A percentile compares a stretch with the other conserved stretches of the same genome.
Conservation (phyloP, 257 asterid genomes). For the Leptodermis oblonga region DNA sequence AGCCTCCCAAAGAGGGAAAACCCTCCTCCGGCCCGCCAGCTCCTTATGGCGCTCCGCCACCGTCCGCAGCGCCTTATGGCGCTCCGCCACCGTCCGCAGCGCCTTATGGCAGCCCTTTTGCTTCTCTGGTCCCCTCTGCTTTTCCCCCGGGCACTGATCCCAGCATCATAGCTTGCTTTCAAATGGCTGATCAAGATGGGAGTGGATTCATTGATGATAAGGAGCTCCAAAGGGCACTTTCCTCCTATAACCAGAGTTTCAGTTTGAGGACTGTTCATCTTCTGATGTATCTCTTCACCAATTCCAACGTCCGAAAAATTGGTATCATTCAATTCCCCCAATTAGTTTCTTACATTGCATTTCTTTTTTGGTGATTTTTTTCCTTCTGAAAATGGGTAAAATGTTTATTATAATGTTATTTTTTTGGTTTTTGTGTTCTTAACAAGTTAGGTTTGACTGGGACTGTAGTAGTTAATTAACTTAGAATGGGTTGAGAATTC, state of each 20-base stretch:
- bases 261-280: conserved; percentile 89
- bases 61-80: conserved; percentile 26
- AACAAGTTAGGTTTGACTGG: background rate
- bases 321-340: conserved; percentile 34
- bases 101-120: conserved; percentile 58
- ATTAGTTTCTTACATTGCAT: background rate
- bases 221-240: conserved; percentile 82
- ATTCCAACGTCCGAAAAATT: conserved; percentile 62
- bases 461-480: background rate
- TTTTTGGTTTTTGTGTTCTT: background rate
- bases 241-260: conserved; percentile 71
- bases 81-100: conserved; percentile 30
- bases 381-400: background rate
- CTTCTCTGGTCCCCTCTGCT: conserved; percentile 59
- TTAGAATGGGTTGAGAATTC: background rate
- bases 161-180: conserved; percentile 62
- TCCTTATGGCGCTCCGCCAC: conserved; percentile 18
- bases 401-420: background rate
- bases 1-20: conserved; percentile 34
- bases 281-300: conserved; percentile 85
- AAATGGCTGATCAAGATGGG: conserved; percentile 84
- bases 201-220: conserved; percentile 91
- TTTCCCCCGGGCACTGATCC: conserved; percentile 97
- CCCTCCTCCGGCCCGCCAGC: conserved; percentile 17
- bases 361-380: background rate